These are phyloP conservation scores for Beauveria rudraprayagi DNA, from an alignment of 2,329 filamentous ascomycete genomes.

Conservation along the genomic window DNA sequence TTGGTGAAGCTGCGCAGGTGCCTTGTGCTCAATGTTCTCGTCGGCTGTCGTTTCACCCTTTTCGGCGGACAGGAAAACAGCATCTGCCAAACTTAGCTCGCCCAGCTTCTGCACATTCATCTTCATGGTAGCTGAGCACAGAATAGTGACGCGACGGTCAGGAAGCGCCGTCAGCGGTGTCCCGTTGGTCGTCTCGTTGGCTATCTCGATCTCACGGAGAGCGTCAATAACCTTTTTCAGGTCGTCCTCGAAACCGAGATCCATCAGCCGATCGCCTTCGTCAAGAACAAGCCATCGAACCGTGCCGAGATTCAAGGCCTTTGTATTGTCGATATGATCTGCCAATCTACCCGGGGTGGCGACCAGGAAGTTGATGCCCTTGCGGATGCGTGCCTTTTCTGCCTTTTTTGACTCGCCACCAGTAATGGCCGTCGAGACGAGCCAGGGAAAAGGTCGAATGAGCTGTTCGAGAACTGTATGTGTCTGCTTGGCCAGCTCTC, in stretches of 20 bases:
- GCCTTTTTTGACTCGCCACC: slow-evolving; percentile 64
- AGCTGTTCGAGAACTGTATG: slow-evolving; percentile 77
- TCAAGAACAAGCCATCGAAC: slow-evolving; percentile 93
- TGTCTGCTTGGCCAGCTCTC: slow-evolving; percentile 93
- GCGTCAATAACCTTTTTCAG: slow-evolving; percentile 78
- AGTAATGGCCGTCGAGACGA: slow-evolving; percentile 79
- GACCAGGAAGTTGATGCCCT: slow-evolving; percentile 91
- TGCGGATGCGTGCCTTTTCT: slow-evolving; percentile 87
- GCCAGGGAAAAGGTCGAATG: slow-evolving; percentile 83
- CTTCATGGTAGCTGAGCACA: slow-evolving; percentile 97
- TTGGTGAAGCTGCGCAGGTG: slow-evolving; percentile 90
- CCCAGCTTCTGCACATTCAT: slow-evolving; percentile 92
- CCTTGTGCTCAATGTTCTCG: slow-evolving; percentile 48
- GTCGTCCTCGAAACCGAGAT: slow-evolving; percentile 93
- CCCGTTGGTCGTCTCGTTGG: slow-evolving; percentile 51
- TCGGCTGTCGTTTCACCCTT: slow-evolving; percentile 42
- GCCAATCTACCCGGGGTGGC: slow-evolving; percentile 86
- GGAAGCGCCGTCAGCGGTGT: slow-evolving; percentile 57
- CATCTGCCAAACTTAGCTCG: slow-evolving; percentile 91
- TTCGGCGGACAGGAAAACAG: slow-evolving; percentile 71
- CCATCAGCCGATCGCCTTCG: slow-evolving; percentile 97
- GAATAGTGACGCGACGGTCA: slow-evolving; percentile 70
- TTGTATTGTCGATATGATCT: slow-evolving; percentile 88
- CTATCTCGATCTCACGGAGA: slow-evolving; percentile 57
- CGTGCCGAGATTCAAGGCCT: slow-evolving; percentile 77